Evolutionary conservation across 164 flowering plant genomes (phyloP), one percentile per base, ranked within the genome.

Genomic region (Taxillus chinensis): DNA sequence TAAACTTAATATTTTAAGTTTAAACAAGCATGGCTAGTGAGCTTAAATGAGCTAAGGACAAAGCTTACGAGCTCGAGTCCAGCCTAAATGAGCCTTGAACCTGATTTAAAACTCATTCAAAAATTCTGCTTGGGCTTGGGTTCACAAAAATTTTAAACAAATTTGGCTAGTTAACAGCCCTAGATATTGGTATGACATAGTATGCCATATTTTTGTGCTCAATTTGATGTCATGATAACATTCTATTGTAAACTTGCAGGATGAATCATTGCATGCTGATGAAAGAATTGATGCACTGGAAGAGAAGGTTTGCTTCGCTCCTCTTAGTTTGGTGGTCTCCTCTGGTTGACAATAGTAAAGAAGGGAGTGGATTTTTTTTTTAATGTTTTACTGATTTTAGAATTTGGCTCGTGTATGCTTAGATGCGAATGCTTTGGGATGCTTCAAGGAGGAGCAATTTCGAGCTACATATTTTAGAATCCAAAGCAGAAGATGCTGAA

Each of bases 351-450:
- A 9, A 49, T 12, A 49, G 52, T 49, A 9, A 49, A 9, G 13
- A n/a, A 11, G 13, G 2, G 13, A 2, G 10, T 49, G 14, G 6
- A 4, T 3, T 9, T 3, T 49, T 70, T 68, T 56, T 62, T 12
- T 4, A 45, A 60, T 12, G 14, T 68, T 72, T 37, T 52, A 57
- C 73, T 74, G 59, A 76, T 59, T 62, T 61, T 60, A 54, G 45
- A 58, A 71, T 62, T 71, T 62, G 67, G 39, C 43, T 67, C 76
- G 69, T 61, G 64, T 39, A 64, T 74, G 64, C 76, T 62, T 77
- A 91, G 98, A 83, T 86, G 63, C 79, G 64, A 69, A 72, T 50
- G 65, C 84, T 91, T 2, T 87, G 93, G 96, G 84, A 70, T 55
- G 71, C 68, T 41, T 83, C 79, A 50, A 84, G 90, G 64, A 77